These are phyloP conservation scores for Xylariaceae sp. DNA, from an alignment of 2,329 filamentous ascomycete genomes.

Conservation along the genomic window DNA sequence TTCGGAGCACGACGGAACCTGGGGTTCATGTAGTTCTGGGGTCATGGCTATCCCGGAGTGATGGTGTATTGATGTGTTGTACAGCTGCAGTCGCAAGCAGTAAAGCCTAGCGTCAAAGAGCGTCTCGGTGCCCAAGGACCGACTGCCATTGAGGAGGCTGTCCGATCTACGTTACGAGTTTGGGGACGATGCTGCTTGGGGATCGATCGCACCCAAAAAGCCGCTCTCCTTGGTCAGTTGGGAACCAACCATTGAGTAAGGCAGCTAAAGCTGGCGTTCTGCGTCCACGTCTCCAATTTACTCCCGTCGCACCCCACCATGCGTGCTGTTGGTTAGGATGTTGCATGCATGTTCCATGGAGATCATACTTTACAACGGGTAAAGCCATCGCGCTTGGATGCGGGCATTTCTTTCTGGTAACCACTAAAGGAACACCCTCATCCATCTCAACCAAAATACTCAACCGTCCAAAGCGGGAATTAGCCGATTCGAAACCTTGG, in stretches of 20 bases:
- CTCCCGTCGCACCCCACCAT: slow-evolving; percentile 9
- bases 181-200: slow-evolving; percentile 27
- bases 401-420: background rate
- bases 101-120: slow-evolving; percentile 39
- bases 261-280: slow-evolving; percentile 22
- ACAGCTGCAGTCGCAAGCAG: slow-evolving; percentile 32
- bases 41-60: slow-evolving; percentile 26
- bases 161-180: slow-evolving; percentile 31
- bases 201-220: slow-evolving; percentile 23
- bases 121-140: slow-evolving; percentile 47
- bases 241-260: slow-evolving; percentile 26
- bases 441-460: background rate
- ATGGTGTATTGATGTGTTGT: slow-evolving; percentile 45
- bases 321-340: background rate
- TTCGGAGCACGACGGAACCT: slow-evolving; percentile 19
- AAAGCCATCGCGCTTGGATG: background rate
- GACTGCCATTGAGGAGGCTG: slow-evolving; percentile 30
- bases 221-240: slow-evolving; percentile 28
- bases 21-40: slow-evolving; percentile 28
- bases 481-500: slow-evolving; percentile 5
- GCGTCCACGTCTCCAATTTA: slow-evolving; percentile 22
- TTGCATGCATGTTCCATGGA: slow-evolving; percentile 1
- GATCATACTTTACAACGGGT: background rate
- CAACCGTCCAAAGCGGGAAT: background rate
- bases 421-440: background rate